phyloP scores from a whole-genome alignment of 139 green algal species.

The Ettlia oleoabundans region DNA sequence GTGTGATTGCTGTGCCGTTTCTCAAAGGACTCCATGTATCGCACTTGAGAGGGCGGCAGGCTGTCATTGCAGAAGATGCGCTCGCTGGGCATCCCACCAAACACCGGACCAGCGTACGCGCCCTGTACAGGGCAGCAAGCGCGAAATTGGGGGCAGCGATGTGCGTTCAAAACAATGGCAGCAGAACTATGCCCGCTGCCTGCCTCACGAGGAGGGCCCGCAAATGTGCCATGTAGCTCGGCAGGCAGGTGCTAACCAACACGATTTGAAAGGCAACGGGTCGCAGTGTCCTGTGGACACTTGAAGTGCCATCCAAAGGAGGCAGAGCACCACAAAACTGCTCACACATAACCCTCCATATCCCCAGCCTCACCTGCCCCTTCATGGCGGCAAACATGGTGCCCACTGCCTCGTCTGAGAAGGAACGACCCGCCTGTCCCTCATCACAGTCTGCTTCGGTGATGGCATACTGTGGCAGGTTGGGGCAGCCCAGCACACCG shows the following conservation, averaged over 20 bases:
- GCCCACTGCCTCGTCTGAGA: constrained; percentile 58
- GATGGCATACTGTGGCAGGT: constrained; percentile 81
- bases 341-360: not conserved
- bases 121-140: constrained; percentile 40
- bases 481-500: constrained; percentile 95
- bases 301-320: too few relatives aligned
- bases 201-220: too few relatives aligned
- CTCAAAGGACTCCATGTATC: constrained; percentile 94
- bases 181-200: too few relatives aligned
- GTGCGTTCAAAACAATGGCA: too few relatives aligned
- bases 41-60: constrained; percentile 36
- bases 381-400: constrained; percentile 79
- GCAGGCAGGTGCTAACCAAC: too few relatives aligned
- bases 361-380: constrained; percentile 25
- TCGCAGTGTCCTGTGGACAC: too few relatives aligned
- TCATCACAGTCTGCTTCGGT: constrained; percentile 62
- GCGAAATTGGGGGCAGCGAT: too few relatives aligned
- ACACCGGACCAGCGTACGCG: constrained; percentile 64
- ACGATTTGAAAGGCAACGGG: too few relatives aligned
- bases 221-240: too few relatives aligned
- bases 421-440: constrained; percentile 40
- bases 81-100: constrained; percentile 34
- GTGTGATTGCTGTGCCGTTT: constrained; percentile 79
- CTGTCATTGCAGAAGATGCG: constrained; percentile 43
- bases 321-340: not conserved